Evolutionary conservation across 192 early-diverging fungal genomes (phyloP), one percentile per base, ranked within the genome.

Genomic region (Cladochytrium replicatum): DNA sequence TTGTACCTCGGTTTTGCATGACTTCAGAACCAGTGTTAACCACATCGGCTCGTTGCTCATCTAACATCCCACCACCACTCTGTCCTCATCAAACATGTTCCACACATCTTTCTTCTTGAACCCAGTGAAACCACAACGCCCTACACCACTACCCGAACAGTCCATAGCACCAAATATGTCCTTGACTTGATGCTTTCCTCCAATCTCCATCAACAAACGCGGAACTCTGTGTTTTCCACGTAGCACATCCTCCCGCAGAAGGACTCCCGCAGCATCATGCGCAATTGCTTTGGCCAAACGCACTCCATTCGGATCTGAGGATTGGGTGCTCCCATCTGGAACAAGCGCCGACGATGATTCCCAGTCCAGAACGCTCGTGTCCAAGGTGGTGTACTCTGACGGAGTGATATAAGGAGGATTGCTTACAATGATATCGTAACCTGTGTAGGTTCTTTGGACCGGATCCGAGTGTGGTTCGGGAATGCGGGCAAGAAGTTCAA

Each of bases 341-440:
- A 88, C 57, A 6, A 97, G 58, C 1, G 93, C 89, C 6, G 63
- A 55, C 17, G 55, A 59, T 52, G 93, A 90, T 58, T 97, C 93
- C 89, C 89, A 97, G 23, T 75, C 67, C n/a, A 69, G 69, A 0
- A 97, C 87, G 40, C 79, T 77, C 1, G 81, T 64, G 3, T 82
- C 83, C 2, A 97, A 59, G 1, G 38, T 43, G 0, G 49, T 49
- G 43, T 87, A 88, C 52, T 93, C 88, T 1, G 56, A 44, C 2
- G 60, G 63, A 0, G 88, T 67, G 27, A 97, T 75, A 55, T 97
- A 93, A 0, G 93, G 93, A 22, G 93, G 93, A 61, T 97, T 97
- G 15, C 83, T 74, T 0, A 91, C 76, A n/a, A 97, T 66, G 25
- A 93, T 52, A 47, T 93, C 76, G 56, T 73, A 86, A 8, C 48